Base-by-base conservation (phyloP, 1,139 yeast species). In the Candida gigantensis region DNA sequence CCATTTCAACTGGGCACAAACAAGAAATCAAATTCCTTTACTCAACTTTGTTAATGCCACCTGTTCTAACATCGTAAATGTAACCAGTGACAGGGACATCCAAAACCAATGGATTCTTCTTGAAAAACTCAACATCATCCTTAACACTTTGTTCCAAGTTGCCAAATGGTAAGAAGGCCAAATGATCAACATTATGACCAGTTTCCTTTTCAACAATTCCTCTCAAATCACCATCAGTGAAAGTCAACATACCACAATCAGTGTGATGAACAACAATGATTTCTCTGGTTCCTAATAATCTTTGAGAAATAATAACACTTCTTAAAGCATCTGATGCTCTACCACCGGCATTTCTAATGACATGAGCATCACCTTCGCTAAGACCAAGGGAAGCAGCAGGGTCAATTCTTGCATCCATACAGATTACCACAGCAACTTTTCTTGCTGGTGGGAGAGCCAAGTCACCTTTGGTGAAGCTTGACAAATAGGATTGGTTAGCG, bases 401-500 rank as follows among this genome's bases (percentile, higher is more conserved):
- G 39, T 65, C 72, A 35, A 68, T 56, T 45, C 74, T 49, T 5
- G 74, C 74, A 50, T 68, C 74, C 74, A 68, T 68, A 45, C 74
- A 68, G 0, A 62, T 55, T n/a, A 68, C 57, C 15, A 68, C 58
- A 1, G 65, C 60, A 14, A 64, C 63, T 39, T 64, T 53, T 31
- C 63, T 54, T 3, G 53, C 53, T 5, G 74, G 73, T 9, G 72
- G 72, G 33, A 66, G 45, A 2, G 68, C 52, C 27, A 66, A 50
- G 11, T 45, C 47, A 6, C 63, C 64, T 26, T 57, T 49, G 30
- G 41, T 37, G 41, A 60, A 60, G 6, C 39, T 41, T 13, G 45
- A 33, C 9, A 41, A 57, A 39, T 60, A 60, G 2, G 29, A 16
- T 33, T 28, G 21, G 37, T 57, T 57, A 15, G 52, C 53, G 15